Evolutionary conservation across 306 rosid genomes (phyloP), one percentile per base, ranked within the genome.

Genomic region (Canavalia ensiformis): DNA sequence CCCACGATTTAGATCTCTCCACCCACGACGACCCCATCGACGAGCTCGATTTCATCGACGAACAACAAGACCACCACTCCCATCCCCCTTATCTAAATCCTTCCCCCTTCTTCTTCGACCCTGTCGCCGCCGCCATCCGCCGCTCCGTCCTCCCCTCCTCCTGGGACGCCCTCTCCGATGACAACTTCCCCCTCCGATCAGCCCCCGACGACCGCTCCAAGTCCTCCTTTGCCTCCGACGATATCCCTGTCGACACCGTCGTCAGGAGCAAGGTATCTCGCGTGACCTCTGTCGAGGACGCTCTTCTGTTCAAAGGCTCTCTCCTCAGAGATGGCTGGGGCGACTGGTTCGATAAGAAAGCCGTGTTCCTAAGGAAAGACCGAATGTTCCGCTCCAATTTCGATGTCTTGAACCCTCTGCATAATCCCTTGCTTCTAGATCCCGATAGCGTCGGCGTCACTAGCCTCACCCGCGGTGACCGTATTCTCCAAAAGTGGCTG

Each of bases 311-410:
- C 64, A 90, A 84, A 41, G 68, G 56, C 33, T 86, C 97, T 63
- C 94, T 93, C 2, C 50, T 95, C 6, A 88, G 99, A 50, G 83
- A 93, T 7, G 93, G 88, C 0, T 95, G 99, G 99, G 97, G 99
- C 25, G 91, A 91, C 4, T 93, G 98, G 99, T 95, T 95, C 42
- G 98, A 93, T 2, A 95, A 91, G 62, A 95, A 95, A 71, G 77
- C 87, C 56, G 85, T 84, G 1, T 90, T 91, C 54, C 58, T 95
- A 72, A 84, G 90, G 84, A 86, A 88, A 77, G 95, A 95, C 46
- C 85, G 78, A 84, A 93, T 93, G 98, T 91, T 95, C 29, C 90
- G 81, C 88, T 91, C 98, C 4, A 84, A 87, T 82, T 84, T 88
- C 56, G 98, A 88, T 81, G 73, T 51, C 28, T 8, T 95, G 52